phyloP scores from a whole-genome alignment of 371 early-diverging fungal genomes.

The Apophysomyces trapeziformis region DNA sequence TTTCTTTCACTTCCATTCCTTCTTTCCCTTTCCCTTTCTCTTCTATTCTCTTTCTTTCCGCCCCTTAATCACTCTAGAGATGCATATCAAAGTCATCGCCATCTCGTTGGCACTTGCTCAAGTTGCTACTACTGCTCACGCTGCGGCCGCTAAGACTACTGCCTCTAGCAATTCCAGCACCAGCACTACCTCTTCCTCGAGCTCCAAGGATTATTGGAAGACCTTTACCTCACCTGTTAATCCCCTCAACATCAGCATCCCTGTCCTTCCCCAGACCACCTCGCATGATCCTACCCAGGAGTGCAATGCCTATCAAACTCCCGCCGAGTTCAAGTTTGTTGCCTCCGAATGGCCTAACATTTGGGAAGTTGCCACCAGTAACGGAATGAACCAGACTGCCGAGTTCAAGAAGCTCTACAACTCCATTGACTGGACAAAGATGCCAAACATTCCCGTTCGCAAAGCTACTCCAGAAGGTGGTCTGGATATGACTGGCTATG shows the following conservation, averaged over 20 bases:
- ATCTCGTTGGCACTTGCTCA: conserved; percentile 28
- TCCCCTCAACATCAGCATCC: conserved; percentile 34
- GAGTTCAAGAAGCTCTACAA: conserved; percentile 34
- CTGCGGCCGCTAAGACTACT: conserved; percentile 10
- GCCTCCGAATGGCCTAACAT: conserved; percentile 30
- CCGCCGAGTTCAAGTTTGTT: conserved; percentile 20
- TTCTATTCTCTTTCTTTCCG: conserved; percentile 3
- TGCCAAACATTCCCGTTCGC: conserved; percentile 37
- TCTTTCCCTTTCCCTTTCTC: conserved; percentile 4
- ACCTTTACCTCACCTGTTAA: conserved; percentile 26
- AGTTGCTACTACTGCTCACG: conserved; percentile 9
- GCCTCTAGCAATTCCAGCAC: conserved; percentile 17
- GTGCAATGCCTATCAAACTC: conserved; percentile 26
- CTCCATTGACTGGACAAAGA: conserved; percentile 50
- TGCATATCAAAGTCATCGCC: conserved; percentile 36
- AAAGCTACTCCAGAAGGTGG: conserved; percentile 24
- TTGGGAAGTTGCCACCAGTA: conserved; percentile 38
- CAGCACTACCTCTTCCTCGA: conserved; percentile 13
- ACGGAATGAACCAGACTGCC: conserved; percentile 35
- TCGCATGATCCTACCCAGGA: conserved; percentile 31
- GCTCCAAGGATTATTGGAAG: conserved; percentile 27
- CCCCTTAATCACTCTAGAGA: conserved; percentile 12
- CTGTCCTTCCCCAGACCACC: conserved; percentile 50
- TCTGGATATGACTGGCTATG: conserved; percentile 28
- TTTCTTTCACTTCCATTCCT: conserved; percentile 16